Evolutionary conservation across 192 early-diverging fungal species (phyloP), one percentile per base, ranked within the genome.

Genomic region (Thamnidium elegans): DNA sequence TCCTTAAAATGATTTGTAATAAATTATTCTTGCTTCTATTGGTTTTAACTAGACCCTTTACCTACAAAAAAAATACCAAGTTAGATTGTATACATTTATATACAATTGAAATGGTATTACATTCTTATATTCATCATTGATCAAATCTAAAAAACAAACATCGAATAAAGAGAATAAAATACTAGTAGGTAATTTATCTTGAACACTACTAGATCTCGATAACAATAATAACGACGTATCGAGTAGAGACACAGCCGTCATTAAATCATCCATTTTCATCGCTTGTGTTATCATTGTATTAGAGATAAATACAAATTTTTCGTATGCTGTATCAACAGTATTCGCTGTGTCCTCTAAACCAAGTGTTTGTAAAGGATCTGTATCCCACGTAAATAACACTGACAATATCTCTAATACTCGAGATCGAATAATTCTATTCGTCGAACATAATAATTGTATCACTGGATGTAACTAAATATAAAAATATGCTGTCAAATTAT

Each of bases 371-470:
- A 81, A 52, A 14, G 79, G 79, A 43, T 77, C 50, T 0, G 70
- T n/a, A 9, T 58, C 65, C 44, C 72, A 83, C 11, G 75, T 67
- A 17, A 81, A 56, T 8, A 84, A 39, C 4, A 55, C 66, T 11
- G 71, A 79, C 7, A 84, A 47, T 34, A 84, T 72, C 31, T 84
- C 82, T 34, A 79, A 48, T 1, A 75, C 69, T 17, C 79, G 66
- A 31, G 68, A 65, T 34, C 79, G 65, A 36, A 81, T 70, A 31
- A 79, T 65, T 11, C 71, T 36, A 39, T 67, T 53, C 4, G n/a
- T 47, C 19, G 66, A 60, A 45, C 56, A 26, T 1, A 67, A 53
- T 4, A 77, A 72, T 19, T 62, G 56, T 48, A 70, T 65, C 30
- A 78, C 66, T 21, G 65, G 66, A 1, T 67, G 52, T 10, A 79